phyloP scores from a whole-genome alignment of 352 stramenopile species.

The Globisporangium heterothallicum region DNA sequence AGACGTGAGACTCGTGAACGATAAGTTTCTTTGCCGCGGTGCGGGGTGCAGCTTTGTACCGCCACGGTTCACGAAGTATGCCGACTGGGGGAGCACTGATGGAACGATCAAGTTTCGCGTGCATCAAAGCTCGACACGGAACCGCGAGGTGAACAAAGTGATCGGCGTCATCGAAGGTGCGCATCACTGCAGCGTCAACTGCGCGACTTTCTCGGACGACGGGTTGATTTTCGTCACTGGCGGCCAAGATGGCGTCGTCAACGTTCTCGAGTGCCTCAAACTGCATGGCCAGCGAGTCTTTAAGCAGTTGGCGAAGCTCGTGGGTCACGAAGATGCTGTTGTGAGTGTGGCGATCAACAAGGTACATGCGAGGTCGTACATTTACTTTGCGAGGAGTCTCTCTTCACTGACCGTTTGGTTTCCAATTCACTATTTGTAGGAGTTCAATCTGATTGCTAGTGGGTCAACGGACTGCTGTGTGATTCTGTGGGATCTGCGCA shows the following conservation, averaged over 20 bases:
- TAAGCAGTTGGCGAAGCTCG: constrained; percentile 60
- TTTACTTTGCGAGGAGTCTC: not conserved
- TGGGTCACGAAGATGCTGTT: constrained; percentile 60
- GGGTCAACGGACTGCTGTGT: constrained; percentile 49
- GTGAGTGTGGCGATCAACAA: constrained; percentile 65
- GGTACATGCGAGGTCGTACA: constrained; percentile 9
- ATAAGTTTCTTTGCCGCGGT: constrained; percentile 57
- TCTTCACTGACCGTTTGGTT: not conserved
- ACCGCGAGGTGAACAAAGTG: constrained; percentile 63
- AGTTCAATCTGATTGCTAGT: constrained; percentile 65
- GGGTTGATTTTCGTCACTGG: constrained; percentile 54
- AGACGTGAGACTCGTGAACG: constrained; percentile 47
- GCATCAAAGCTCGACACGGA: constrained; percentile 39
- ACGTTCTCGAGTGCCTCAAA: constrained; percentile 67
- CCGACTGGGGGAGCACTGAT: constrained; percentile 50
- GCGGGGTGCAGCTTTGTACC: constrained; percentile 50
- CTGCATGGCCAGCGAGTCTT: constrained; percentile 50
- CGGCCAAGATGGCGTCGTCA: constrained; percentile 64
- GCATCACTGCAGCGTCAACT: constrained; percentile 51
- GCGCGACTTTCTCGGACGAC: constrained; percentile 53
- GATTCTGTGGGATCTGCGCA: constrained; percentile 71
- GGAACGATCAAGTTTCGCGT: constrained; percentile 64
- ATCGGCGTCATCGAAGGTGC: constrained; percentile 60
- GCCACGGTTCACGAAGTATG: constrained; percentile 66
- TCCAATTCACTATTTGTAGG: constrained; percentile 15